phyloP scores from a whole-genome alignment of 208 protist species.

The Porcisia hertigi region DNA sequence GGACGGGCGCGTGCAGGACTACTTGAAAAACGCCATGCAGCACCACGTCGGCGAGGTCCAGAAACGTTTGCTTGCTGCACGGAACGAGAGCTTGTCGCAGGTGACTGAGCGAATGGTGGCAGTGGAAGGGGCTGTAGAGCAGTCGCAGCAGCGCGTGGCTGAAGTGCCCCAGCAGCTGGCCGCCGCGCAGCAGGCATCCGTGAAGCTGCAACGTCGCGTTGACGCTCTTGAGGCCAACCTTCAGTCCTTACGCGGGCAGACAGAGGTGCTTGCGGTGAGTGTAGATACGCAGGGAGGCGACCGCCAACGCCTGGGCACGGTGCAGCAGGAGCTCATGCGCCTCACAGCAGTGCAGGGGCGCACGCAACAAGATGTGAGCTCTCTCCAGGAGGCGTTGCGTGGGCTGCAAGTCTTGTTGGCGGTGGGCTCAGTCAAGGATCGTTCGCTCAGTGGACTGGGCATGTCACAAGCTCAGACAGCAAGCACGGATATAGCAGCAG shows the following conservation, averaged over 20 bases:
- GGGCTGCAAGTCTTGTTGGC: constrained; percentile 2
- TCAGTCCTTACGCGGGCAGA: constrained; percentile 14
- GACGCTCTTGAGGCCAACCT: constrained; percentile 17
- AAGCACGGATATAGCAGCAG: constrained; percentile 30
- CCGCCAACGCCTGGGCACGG: constrained; percentile 16
- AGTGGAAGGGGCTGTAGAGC: constrained; percentile 8
- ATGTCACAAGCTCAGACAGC: constrained; percentile 25
- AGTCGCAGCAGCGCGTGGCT: constrained; percentile 5
- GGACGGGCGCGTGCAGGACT: constrained; percentile 22
- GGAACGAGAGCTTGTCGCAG: constrained; percentile 18
- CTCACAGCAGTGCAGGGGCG: constrained; percentile 17
- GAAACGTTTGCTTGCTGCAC: constrained; percentile 14
- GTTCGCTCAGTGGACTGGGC: constrained; percentile 13
- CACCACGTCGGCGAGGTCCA: constrained; percentile 28
- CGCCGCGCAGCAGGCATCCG: constrained; percentile 1
- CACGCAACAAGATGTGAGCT: constrained; percentile 21
- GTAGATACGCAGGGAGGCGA: constrained; percentile 13
- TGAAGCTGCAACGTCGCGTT: constrained; percentile 8
- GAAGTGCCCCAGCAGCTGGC: constrained; percentile 19
- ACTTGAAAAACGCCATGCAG: constrained; percentile 26
- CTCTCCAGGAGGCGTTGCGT: constrained; percentile 21
- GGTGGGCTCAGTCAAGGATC: neutral
- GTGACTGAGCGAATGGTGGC: constrained; percentile 16
- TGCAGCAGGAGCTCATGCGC: constrained; percentile 25
- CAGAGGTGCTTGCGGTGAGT: constrained; percentile 11